Conservation (phyloP, 495 filamentous ascomycete genomes). For the Penicillium egyptiacum region DNA sequence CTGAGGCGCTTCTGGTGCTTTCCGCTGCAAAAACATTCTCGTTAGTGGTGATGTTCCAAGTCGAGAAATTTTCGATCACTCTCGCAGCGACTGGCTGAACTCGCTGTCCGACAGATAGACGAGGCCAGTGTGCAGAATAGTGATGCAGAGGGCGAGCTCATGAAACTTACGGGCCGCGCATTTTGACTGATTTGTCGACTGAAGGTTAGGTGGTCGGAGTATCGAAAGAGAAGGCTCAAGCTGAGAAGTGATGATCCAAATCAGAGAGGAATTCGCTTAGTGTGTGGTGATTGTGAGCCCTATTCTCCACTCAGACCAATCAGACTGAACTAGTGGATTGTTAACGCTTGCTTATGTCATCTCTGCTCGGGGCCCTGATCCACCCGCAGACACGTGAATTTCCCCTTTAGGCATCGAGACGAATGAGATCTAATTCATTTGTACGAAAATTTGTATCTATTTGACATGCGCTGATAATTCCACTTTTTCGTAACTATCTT, state of each 20-base stretch:
- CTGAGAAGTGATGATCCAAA: constrained; percentile 25
- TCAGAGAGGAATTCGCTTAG: constrained; percentile 40
- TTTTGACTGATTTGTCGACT: constrained; percentile 54
- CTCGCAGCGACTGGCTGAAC: neutral
- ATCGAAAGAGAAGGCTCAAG: constrained; percentile 5
- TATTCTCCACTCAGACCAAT: constrained; percentile 34
- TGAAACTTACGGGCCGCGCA: constrained; percentile 68
- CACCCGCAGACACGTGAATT: neutral
- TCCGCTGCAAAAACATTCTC: constrained; percentile 61
- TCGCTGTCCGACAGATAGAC: neutral
- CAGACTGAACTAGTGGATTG: constrained; percentile 2
- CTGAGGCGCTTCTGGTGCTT: constrained; percentile 99
- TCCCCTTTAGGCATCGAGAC: constrained; percentile 11
- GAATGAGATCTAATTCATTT: neutral
- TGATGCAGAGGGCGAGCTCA: constrained; percentile 5
- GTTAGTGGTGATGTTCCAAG: constrained; percentile 31
- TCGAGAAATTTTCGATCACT: constrained; percentile 8
- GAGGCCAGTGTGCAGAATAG: constrained; percentile 3
- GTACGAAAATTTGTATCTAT: constrained; percentile 25
- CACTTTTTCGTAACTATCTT: constrained; percentile 33
- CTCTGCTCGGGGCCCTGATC: neutral
- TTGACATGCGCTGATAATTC: constrained; percentile 28
- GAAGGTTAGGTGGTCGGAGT: constrained; percentile 41
- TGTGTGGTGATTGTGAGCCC: constrained; percentile 34
- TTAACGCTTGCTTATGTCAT: constrained; percentile 7